Conservation (phyloP, 148 eudicot genomes). For the Silene uniflora region DNA sequence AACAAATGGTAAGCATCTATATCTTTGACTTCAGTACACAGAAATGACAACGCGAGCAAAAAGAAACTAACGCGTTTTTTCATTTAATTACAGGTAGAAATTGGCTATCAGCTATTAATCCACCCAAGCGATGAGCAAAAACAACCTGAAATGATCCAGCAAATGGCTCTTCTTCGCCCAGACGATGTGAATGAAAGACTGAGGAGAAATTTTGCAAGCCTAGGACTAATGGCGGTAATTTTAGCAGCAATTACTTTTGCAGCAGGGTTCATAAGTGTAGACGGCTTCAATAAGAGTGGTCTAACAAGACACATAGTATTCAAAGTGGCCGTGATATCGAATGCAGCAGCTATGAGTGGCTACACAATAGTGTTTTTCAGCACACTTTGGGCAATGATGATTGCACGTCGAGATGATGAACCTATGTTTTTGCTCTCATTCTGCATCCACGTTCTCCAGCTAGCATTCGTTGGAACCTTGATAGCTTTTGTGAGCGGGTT, state of each 20-base stretch:
- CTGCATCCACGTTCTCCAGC: slow-evolving; percentile 39
- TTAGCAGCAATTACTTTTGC: slow-evolving; percentile 42
- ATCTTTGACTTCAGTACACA: neutral
- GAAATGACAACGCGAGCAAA: neutral
- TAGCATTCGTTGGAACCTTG: slow-evolving; percentile 39
- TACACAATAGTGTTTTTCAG: slow-evolving; percentile 41
- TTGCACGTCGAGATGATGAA: slow-evolving; percentile 34
- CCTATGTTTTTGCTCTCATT: slow-evolving; percentile 35
- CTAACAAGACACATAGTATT: slow-evolving; percentile 23
- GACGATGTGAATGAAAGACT: slow-evolving; percentile 24
- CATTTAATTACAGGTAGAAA: slow-evolving; percentile 26
- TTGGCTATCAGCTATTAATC: slow-evolving; percentile 38
- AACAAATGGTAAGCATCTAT: slow-evolving; percentile 37
- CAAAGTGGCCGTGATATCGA: slow-evolving; percentile 39
- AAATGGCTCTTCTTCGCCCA: neutral
- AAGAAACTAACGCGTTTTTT: neutral
- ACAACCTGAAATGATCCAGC: slow-evolving; percentile 20
- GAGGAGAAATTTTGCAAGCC: slow-evolving; percentile 29
- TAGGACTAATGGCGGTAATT: slow-evolving; percentile 36
- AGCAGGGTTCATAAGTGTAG: slow-evolving; percentile 32
- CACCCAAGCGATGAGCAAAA: slow-evolving; percentile 23
- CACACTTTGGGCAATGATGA: slow-evolving; percentile 39
- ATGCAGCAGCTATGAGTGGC: slow-evolving; percentile 40
- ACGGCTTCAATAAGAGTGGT: slow-evolving; percentile 27
- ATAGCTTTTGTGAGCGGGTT: slow-evolving; percentile 34